These are phyloP conservation scores for Letharia columbiana DNA, from an alignment of 495 filamentous ascomycete genomes.

Conservation along the genomic window DNA sequence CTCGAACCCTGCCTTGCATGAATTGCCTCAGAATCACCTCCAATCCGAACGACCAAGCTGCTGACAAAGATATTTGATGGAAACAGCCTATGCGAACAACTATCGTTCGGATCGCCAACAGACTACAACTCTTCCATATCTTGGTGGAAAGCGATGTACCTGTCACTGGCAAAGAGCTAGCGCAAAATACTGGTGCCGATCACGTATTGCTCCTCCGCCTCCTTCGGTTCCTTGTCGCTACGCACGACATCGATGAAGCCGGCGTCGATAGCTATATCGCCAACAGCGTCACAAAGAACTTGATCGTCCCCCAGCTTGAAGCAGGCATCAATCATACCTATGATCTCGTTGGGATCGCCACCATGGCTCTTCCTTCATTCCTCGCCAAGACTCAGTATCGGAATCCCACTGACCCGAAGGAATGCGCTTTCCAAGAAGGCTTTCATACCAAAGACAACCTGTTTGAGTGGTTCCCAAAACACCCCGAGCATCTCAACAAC, in stretches of 20 bases:
- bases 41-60: background rate
- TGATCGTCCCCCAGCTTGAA: conserved; percentile 17
- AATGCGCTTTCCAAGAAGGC: conserved; percentile 31
- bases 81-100: background rate
- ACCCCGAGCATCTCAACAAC: conserved; percentile 31
- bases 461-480: conserved; percentile 24
- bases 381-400: conserved; percentile 35
- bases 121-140: conserved; percentile 9
- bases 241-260: conserved; percentile 14
- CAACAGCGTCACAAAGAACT: conserved; percentile 19
- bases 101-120: background rate
- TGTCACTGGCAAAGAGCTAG: conserved; percentile 14
- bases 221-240: conserved; percentile 19
- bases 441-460: conserved; percentile 21
- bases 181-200: conserved; percentile 9
- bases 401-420: conserved; percentile 30
- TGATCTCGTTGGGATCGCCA: conserved; percentile 26
- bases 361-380: conserved; percentile 33
- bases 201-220: conserved; percentile 18
- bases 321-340: conserved; percentile 27
- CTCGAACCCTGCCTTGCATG: background rate
- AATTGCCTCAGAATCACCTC: background rate
- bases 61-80: background rate
- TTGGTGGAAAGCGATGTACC: conserved; percentile 13
- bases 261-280: conserved; percentile 15